phyloP scores from a whole-genome alignment of 345 rosid species.

The Lumnitzera littorea region DNA sequence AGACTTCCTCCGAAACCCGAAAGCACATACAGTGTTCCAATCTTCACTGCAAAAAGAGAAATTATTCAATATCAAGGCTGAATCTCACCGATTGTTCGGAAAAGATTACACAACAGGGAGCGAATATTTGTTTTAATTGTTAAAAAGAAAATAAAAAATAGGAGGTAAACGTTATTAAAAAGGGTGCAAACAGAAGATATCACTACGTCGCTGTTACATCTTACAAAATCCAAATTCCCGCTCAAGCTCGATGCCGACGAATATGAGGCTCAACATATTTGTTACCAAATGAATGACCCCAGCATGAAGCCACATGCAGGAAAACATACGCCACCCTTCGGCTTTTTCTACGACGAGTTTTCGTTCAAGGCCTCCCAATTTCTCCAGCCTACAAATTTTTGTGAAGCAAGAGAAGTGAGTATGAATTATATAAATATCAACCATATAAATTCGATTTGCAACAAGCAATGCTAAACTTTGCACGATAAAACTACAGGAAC shows the following conservation, averaged over 20 bases:
- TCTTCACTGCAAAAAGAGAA: constrained; percentile 45
- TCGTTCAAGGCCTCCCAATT: constrained; percentile 69
- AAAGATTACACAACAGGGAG: too few species aligned
- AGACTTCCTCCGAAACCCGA: constrained; percentile 89
- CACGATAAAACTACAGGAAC: too few species aligned
- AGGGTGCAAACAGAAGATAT: neutral
- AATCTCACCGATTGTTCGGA: too few species aligned
- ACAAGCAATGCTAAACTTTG: too few species aligned
- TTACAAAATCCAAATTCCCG: constrained; percentile 90
- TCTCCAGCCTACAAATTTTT: constrained; percentile 41
- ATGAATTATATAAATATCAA: neutral
- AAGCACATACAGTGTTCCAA: constrained; percentile 56
- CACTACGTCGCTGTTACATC: neutral
- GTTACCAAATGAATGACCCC: constrained; percentile 67
- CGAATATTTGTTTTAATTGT: too few species aligned
- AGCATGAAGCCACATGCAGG: constrained; percentile 89
- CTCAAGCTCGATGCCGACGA: constrained; percentile 75
- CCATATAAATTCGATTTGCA: neutral
- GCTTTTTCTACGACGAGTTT: constrained; percentile 38
- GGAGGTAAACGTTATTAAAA: neutral
- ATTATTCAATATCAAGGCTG: too few species aligned
- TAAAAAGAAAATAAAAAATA: neutral
- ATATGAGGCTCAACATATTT: constrained; percentile 78
- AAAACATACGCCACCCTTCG: constrained; percentile 68
- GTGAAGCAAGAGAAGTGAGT: neutral